These are phyloP conservation scores for Trichoderma parareesei DNA, from an alignment of 495 filamentous ascomycete species.

Conservation along the genomic window DNA sequence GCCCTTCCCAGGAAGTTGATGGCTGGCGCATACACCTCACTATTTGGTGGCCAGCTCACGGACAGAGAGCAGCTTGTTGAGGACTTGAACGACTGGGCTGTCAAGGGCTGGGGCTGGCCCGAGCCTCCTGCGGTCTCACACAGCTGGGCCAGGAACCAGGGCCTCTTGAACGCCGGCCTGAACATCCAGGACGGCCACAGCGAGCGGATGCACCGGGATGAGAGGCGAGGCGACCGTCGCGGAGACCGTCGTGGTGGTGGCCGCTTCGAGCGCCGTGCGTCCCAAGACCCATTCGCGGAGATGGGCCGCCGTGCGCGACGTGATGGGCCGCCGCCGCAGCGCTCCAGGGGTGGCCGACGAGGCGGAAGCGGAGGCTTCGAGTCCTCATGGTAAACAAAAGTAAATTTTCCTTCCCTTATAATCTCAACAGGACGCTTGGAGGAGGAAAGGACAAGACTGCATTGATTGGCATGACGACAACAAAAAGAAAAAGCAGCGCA, in stretches of 20 bases:
- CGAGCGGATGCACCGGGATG: slow-evolving; percentile 12
- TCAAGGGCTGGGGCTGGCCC: slow-evolving; percentile 53
- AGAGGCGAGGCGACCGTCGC: slow-evolving; percentile 6
- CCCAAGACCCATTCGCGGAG: not conserved
- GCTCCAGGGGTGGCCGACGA: not conserved
- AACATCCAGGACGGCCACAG: slow-evolving; percentile 23
- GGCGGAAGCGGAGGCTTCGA: not conserved
- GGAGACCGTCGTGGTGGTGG: slow-evolving; percentile 13
- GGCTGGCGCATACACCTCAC: slow-evolving; percentile 27
- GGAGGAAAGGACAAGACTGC: not conserved
- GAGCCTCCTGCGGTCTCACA: slow-evolving; percentile 45
- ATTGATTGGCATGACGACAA: not conserved
- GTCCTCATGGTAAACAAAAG: not conserved
- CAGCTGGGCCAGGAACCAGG: slow-evolving; percentile 38
- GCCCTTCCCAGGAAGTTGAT: slow-evolving; percentile 27
- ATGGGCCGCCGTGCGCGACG: not conserved
- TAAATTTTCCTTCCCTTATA: not conserved
- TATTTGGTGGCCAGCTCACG: slow-evolving; percentile 44
- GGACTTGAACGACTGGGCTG: slow-evolving; percentile 53
- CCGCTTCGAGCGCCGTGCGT: slow-evolving; percentile 2
- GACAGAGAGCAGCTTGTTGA: slow-evolving; percentile 35
- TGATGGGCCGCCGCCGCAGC: not conserved
- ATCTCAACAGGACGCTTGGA: not conserved
- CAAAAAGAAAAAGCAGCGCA: not conserved
- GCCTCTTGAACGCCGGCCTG: slow-evolving; percentile 22